These are phyloP conservation scores for Diaporthe sp. DNA, from an alignment of 2,329 filamentous ascomycete genomes.

Conservation along the genomic window DNA sequence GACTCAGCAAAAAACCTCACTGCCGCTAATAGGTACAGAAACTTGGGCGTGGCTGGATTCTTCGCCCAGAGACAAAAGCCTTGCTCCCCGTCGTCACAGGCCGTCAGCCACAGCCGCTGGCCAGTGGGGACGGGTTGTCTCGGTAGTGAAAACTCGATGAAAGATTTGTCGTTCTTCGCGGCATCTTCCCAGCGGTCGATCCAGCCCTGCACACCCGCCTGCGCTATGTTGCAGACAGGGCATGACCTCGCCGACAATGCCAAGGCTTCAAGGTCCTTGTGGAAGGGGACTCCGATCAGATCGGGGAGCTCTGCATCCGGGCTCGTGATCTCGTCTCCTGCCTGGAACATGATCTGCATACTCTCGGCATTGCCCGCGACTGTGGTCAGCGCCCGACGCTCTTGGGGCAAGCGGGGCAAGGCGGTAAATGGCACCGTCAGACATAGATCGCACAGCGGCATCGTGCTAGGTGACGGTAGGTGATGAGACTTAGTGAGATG, in stretches of 20 bases:
- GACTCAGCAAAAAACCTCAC: constrained; percentile 6
- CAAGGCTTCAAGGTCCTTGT: background rate
- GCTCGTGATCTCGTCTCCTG: background rate
- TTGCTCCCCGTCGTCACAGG: background rate
- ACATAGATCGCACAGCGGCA: background rate
- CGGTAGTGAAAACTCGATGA: background rate
- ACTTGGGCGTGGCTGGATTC: background rate
- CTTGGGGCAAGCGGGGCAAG: background rate
- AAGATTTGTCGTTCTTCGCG: background rate
- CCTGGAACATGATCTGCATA: background rate
- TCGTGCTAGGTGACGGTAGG: background rate
- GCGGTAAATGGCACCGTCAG: background rate
- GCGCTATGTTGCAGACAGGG: constrained; percentile 16
- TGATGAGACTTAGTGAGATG: no score
- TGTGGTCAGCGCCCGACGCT: background rate
- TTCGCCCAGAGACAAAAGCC: constrained; percentile 24
- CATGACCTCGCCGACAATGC: constrained; percentile 10
- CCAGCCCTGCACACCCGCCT: constrained; percentile 11
- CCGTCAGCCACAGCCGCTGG: constrained; percentile 12
- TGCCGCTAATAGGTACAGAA: constrained; percentile 12
- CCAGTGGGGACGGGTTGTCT: background rate
- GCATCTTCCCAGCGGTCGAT: constrained; percentile 16
- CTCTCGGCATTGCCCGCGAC: background rate
- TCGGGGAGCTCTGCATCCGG: background rate
- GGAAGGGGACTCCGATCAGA: background rate